phyloP scores from a whole-genome alignment of 169 alveolate species.

The Plasmodium inui region DNA sequence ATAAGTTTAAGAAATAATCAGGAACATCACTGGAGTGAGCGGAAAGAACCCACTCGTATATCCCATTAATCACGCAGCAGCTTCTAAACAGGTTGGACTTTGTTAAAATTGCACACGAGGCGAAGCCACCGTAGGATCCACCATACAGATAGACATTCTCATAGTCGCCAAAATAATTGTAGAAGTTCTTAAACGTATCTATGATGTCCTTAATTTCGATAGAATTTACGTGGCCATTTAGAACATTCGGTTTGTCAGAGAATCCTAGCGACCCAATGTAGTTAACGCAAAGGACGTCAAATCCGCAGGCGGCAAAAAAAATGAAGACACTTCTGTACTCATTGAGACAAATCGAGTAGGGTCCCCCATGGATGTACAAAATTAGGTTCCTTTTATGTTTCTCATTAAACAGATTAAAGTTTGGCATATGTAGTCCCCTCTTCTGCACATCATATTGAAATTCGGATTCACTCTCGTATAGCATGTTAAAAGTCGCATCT shows the following conservation, averaged over 20 bases:
- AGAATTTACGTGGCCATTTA: slow-evolving; percentile 45
- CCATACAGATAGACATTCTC: slow-evolving; percentile 62
- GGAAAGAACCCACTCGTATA: slow-evolving; percentile 49
- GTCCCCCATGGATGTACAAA: slow-evolving; percentile 75
- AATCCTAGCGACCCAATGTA: slow-evolving; percentile 44
- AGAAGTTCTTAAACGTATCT: slow-evolving; percentile 7
- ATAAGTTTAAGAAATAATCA: slow-evolving; percentile 27
- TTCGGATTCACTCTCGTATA: slow-evolving; percentile 24
- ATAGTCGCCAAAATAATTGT: slow-evolving; percentile 37
- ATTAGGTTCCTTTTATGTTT: slow-evolving; percentile 63
- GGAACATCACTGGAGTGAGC: slow-evolving; percentile 61
- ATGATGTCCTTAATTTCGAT: slow-evolving; percentile 62
- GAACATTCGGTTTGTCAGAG: slow-evolving; percentile 16
- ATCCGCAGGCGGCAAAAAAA: slow-evolving; percentile 68
- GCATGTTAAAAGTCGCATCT: slow-evolving; percentile 42
- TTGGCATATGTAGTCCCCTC: slow-evolving; percentile 30
- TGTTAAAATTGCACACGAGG: slow-evolving; percentile 48
- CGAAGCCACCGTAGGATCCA: slow-evolving; percentile 55
- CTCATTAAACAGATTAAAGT: slow-evolving; percentile 66
- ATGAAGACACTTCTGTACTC: slow-evolving; percentile 45
- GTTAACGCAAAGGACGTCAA: slow-evolving; percentile 59
- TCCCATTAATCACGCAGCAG: slow-evolving; percentile 54
- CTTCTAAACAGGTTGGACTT: slow-evolving; percentile 69
- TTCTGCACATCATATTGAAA: slow-evolving; percentile 17
- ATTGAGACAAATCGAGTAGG: slow-evolving; percentile 20